Conservation (phyloP, 306 rosid species). For the Clitoria ternatea region DNA sequence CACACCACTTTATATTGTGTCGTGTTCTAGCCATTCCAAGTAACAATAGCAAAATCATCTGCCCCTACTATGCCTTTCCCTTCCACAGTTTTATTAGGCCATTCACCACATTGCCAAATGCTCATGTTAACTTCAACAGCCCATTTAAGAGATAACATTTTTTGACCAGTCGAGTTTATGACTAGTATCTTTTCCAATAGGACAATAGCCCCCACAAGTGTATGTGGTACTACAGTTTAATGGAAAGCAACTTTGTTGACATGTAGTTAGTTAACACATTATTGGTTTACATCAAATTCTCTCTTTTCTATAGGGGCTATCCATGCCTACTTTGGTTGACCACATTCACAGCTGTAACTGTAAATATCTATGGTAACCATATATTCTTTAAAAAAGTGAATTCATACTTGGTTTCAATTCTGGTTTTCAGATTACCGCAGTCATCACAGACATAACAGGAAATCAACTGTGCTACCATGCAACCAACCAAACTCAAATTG, state of each 20-base stretch:
- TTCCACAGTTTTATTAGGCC: slow-evolving; percentile 13
- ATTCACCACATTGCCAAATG: not conserved
- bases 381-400: slow-evolving; percentile 1
- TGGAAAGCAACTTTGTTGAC: slow-evolving; percentile 28
- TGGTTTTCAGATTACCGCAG: not conserved
- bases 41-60: slow-evolving; percentile 7
- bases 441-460: slow-evolving; percentile 6
- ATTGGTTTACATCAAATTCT: slow-evolving; percentile 5
- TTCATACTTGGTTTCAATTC: not conserved
- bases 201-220: slow-evolving; percentile 27
- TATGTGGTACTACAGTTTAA: slow-evolving; percentile 10
- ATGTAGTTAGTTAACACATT: slow-evolving; percentile 27
- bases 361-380: no score
- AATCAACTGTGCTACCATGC: not conserved
- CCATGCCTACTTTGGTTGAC: slow-evolving; percentile 8
- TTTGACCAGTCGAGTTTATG: slow-evolving; percentile 4
- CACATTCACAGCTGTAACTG: not conserved
- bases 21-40: slow-evolving; percentile 24
- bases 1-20: slow-evolving; percentile 24
- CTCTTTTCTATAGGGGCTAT: slow-evolving; percentile 4
- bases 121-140: slow-evolving; percentile 7
- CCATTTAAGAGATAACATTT: not conserved
- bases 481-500: not conserved
- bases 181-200: slow-evolving; percentile 15
- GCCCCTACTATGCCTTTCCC: slow-evolving; percentile 18